Evolutionary conservation across 805 yeast genomes (phyloP).

Genomic region (Starmerella scarabaei): DNA sequence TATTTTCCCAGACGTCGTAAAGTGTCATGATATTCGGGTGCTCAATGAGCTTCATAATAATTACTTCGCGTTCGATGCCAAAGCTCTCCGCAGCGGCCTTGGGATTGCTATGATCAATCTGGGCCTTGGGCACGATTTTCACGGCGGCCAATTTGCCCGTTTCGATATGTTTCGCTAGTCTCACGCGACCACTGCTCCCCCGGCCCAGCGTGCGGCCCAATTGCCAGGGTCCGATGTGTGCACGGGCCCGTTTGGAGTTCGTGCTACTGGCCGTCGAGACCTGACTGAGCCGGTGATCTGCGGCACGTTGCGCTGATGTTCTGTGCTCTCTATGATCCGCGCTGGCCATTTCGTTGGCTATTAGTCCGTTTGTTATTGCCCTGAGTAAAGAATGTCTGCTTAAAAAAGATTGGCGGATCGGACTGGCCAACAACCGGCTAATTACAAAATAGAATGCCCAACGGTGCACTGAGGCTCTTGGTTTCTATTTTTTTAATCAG

Average conservation of each 20-base stretch:
- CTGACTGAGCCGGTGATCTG: constrained; percentile 21
- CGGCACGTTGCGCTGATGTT: constrained; percentile 9
- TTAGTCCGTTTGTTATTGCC: too few species aligned
- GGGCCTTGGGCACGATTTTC: constrained; percentile 82
- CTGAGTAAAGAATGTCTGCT: too few species aligned
- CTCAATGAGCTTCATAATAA: constrained; percentile 87
- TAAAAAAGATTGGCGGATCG: too few species aligned
- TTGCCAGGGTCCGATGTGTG: constrained; percentile 90
- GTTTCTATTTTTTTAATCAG: too few species aligned
- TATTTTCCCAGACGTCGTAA: constrained; percentile 97
- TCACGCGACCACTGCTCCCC: constrained; percentile 93
- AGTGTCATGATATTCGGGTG: constrained; percentile 88
- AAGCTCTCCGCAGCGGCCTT: constrained; percentile 39
- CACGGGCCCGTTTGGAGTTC: constrained; percentile 36
- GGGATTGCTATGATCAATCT: constrained; percentile 28
- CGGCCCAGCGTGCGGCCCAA: constrained; percentile 87
- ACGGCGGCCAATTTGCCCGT: constrained; percentile 92
- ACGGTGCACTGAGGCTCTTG: too few species aligned
- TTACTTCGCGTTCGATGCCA: constrained; percentile 94
- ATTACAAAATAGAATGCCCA: too few species aligned
- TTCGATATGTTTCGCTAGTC: constrained; percentile 73
- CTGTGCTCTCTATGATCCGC: too few species aligned
- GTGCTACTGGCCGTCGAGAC: constrained; percentile 25
- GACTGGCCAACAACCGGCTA: too few species aligned
- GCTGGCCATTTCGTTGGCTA: too few species aligned